Evolutionary conservation across 2,329 filamentous ascomycete genomes (phyloP), one percentile per base, ranked within the genome.

Genomic region (Trichophyton verrucosum): DNA sequence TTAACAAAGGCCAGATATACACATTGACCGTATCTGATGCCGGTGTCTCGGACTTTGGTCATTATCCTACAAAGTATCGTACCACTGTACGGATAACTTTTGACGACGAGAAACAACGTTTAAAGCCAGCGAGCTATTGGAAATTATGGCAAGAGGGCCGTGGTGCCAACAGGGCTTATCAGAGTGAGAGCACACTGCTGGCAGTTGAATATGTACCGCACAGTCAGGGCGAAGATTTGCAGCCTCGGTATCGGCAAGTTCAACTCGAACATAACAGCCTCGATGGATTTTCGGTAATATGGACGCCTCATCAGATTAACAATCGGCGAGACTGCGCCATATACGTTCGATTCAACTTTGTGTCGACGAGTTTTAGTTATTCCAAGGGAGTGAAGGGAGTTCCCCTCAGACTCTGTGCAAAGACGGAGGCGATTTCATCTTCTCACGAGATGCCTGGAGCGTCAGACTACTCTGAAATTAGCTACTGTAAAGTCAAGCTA

Each of bases 331-430:
- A 96, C 67, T 94, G 91, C 72, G 88, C 85, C 57, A 84, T 99
- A 61, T 88, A 91, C 7, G 89, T 97, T 15, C 88, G 94, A 55
- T 99, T 97, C 80, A 99, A 99, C 76, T 99, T 99, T 70, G 80
- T 99, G 0, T 99, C 94, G 0, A 99, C 94, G 7, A 94, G 99
- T 71, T 99, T 97, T 71, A 97, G 92, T 73, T 94, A 97, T 71
- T 97, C 94, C 8, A 99, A 99, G 71, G 94, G 94, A 53, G 94
- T 99, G 55, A 99, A 97, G 75, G 94, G 94, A 40, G 96, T 97
- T 65, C 92, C 94, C 0, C 91, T 99, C 3, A 81, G 94, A 60
- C 81, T 97, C 0, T 97, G 92, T 73, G 86, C 91, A 11, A 97
- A 97, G 74, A 97, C 94, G 0, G 87, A 87, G 65, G 74, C 85